phyloP scores from a whole-genome alignment of 805 yeast species.

The Kuraishia capsulata region DNA sequence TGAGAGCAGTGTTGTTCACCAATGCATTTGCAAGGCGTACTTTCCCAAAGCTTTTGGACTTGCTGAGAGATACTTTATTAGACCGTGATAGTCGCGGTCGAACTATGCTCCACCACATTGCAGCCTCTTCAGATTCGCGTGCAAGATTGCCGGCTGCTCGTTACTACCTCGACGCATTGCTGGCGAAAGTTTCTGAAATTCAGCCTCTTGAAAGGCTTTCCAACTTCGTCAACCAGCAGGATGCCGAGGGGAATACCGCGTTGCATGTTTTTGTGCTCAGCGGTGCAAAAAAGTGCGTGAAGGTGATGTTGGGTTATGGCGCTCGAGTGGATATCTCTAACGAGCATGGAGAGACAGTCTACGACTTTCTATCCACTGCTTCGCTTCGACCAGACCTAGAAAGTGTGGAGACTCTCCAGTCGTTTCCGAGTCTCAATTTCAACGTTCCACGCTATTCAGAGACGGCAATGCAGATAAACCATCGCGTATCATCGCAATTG shows the following conservation, averaged over 20 bases:
- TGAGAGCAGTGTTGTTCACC: slow-evolving; percentile 78
- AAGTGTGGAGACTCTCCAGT: not conserved
- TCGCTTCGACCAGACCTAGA: not conserved
- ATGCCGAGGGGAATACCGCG: slow-evolving; percentile 47
- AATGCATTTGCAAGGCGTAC: slow-evolving; percentile 77
- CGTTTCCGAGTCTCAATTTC: not conserved
- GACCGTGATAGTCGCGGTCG: slow-evolving; percentile 66
- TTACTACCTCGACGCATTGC: slow-evolving; percentile 69
- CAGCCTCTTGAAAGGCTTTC: slow-evolving; percentile 54
- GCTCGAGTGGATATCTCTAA: slow-evolving; percentile 44
- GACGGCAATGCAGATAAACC: slow-evolving; percentile 44
- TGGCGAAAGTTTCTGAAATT: slow-evolving; percentile 62
- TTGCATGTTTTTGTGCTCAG: slow-evolving; percentile 40
- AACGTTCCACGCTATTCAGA: slow-evolving; percentile 37
- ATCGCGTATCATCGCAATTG: slow-evolving; percentile 41
- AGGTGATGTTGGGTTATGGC: slow-evolving; percentile 36
- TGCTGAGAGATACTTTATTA: slow-evolving; percentile 68
- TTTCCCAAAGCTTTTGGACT: slow-evolving; percentile 69
- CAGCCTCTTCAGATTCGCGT: slow-evolving; percentile 55
- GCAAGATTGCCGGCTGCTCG: slow-evolving; percentile 71
- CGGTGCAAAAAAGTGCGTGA: slow-evolving; percentile 33
- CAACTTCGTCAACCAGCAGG: slow-evolving; percentile 48
- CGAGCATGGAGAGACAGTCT: slow-evolving; percentile 33
- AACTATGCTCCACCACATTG: slow-evolving; percentile 82
- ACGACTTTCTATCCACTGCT: slow-evolving; percentile 20